Evolutionary conservation across 495 filamentous ascomycete species (phyloP).

Genomic region (Collariella sp.): DNA sequence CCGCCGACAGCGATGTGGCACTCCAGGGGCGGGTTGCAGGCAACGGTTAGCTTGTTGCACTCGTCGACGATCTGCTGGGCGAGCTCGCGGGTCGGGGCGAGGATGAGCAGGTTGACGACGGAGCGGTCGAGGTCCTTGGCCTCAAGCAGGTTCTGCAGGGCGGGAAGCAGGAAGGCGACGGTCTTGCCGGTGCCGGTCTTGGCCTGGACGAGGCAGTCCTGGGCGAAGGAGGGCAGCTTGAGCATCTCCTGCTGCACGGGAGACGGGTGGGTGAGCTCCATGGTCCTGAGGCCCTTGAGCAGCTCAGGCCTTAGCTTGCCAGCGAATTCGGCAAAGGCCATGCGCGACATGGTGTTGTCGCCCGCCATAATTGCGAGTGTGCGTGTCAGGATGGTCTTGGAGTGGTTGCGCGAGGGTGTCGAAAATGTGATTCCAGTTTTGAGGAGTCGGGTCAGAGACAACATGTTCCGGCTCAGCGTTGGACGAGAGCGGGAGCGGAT

Average conservation of each 20-base stretch:
- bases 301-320: constrained; percentile 43
- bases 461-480: not conserved
- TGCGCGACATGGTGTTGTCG: not conserved
- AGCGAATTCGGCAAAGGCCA: constrained; percentile 13
- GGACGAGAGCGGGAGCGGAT: not conserved
- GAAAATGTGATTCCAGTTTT: not conserved
- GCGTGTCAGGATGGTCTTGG: not conserved
- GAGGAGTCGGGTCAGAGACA: not conserved
- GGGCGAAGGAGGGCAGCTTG: constrained; percentile 53
- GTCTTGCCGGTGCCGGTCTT: constrained; percentile 95
- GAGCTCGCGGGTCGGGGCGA: constrained; percentile 85
- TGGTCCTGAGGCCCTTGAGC: constrained; percentile 52
- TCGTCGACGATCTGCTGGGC: constrained; percentile 87
- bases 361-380: not conserved
- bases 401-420: not conserved
- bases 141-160: constrained; percentile 51
- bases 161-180: constrained; percentile 78
- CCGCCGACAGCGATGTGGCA: constrained; percentile 97
- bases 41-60: constrained; percentile 53
- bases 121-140: constrained; percentile 38
- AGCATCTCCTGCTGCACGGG: constrained; percentile 74
- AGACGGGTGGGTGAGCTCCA: constrained; percentile 70
- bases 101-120: constrained; percentile 57
- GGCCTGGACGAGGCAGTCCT: constrained; percentile 67
- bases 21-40: constrained; percentile 60